Conservation (phyloP, 352 stramenopile species). For the Globisporangium canariense region DNA sequence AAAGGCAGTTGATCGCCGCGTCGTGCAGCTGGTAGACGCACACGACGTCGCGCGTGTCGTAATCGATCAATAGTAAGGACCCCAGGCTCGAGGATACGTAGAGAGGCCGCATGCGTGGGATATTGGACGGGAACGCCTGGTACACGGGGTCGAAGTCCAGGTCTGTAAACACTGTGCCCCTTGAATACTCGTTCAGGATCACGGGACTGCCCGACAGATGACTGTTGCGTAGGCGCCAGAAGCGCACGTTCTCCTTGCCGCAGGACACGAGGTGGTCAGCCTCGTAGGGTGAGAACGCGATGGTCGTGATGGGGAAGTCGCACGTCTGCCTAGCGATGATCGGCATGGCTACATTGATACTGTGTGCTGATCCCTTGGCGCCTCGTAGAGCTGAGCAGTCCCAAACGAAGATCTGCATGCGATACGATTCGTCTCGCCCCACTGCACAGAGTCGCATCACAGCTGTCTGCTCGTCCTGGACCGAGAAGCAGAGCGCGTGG, state of each 20-base stretch:
- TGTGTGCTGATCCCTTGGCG: not conserved
- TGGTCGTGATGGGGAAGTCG: slow-evolving; percentile 71
- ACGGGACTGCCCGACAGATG: slow-evolving; percentile 80
- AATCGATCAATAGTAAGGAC: slow-evolving; percentile 81
- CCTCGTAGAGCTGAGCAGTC: slow-evolving; percentile 34
- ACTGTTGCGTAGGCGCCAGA: slow-evolving; percentile 75
- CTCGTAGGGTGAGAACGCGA: slow-evolving; percentile 87
- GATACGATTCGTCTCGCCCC: slow-evolving; percentile 54
- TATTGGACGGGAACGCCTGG: slow-evolving; percentile 52
- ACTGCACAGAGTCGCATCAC: slow-evolving; percentile 46
- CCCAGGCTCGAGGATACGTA: slow-evolving; percentile 78
- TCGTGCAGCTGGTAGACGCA: slow-evolving; percentile 91
- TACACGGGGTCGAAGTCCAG: slow-evolving; percentile 79
- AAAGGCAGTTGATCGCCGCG: slow-evolving; percentile 76
- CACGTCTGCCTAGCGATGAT: slow-evolving; percentile 82
- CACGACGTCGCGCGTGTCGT: slow-evolving; percentile 73
- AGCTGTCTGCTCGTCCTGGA: slow-evolving; percentile 14
- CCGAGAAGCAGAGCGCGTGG: slow-evolving; percentile 48
- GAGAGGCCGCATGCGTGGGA: slow-evolving; percentile 50
- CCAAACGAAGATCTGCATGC: slow-evolving; percentile 78
- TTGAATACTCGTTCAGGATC: slow-evolving; percentile 88
- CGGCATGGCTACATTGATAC: slow-evolving; percentile 14
- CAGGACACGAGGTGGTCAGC: slow-evolving; percentile 80
- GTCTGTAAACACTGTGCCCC: slow-evolving; percentile 80
- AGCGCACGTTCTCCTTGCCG: slow-evolving; percentile 90